phyloP scores from a whole-genome alignment of 2,329 filamentous ascomycete species.

The Diplodia seriata region DNA sequence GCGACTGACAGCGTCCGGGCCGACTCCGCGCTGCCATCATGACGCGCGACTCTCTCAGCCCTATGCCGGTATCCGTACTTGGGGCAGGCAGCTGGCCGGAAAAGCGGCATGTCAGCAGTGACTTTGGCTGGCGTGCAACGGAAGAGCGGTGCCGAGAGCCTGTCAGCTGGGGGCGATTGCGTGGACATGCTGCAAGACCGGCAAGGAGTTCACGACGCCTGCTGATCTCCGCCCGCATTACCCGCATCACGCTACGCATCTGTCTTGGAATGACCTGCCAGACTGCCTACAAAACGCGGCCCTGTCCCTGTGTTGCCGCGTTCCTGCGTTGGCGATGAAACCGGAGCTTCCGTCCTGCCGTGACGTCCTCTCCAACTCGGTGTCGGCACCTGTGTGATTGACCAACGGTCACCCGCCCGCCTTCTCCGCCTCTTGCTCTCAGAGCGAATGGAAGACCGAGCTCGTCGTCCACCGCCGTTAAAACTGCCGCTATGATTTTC shows the following conservation, averaged over 20 bases:
- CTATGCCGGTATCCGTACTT: constrained; percentile 10
- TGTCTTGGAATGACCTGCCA: not conserved
- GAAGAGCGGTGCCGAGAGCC: constrained; percentile 10
- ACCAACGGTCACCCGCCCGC: not conserved
- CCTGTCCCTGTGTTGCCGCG: not conserved
- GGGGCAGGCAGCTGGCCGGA: not conserved
- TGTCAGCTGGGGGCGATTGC: constrained; percentile 15
- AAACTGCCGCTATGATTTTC: not conserved
- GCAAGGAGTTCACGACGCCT: not conserved
- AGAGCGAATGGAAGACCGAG: not conserved
- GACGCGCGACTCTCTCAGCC: not conserved
- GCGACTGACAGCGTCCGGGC: not conserved
- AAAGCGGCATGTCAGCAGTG: constrained; percentile 8
- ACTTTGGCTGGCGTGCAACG: constrained; percentile 4
- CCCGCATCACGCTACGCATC: constrained; percentile 12
- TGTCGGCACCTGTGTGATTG: not conserved
- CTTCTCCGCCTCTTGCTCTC: not conserved
- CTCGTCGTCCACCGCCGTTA: not conserved
- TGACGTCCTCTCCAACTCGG: not conserved
- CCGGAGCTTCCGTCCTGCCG: not conserved
- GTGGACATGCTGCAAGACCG: constrained; percentile 8
- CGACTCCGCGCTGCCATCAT: constrained; percentile 3
- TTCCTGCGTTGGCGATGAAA: no score
- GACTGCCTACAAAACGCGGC: not conserved
- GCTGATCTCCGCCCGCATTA: not conserved